Evolutionary conservation across 2,329 filamentous ascomycete genomes (phyloP), one percentile per base, ranked within the genome.

Genomic region (Aspergillus glaucus): DNA sequence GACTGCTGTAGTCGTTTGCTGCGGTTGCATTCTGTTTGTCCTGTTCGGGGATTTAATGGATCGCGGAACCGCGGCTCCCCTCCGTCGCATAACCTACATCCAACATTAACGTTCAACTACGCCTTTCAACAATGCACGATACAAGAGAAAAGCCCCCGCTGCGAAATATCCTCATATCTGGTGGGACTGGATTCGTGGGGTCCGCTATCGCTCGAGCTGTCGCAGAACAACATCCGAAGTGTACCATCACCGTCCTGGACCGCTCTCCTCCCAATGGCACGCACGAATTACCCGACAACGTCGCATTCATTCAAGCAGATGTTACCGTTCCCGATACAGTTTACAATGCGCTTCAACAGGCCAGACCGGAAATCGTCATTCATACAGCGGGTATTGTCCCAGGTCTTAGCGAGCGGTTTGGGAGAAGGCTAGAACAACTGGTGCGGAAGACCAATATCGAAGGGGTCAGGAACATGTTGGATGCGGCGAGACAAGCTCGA

Each of bases 351-450:
- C 70, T 82, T 44, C 45, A 61, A 10, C 55, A 66, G 46, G 64
- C 67, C 7, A 63, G 60, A 22, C 78, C 79, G 2, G 65, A 75
- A 48, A 63, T 78, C 8, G 72, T 82, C 7, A 65, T 82, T 9
- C 79, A 83, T 48, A 75, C 76, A 0, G 80, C 78, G 3, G 78
- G 69, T 6, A 61, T 72, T 30, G 76, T 64, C n/a, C 75, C 70
- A 45, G 54, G 47, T 32, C 54, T 70, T 30, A 58, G 60, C 37
- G 67, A 71, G 51, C 63, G 68, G 41, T 71, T 68, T 53, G 53
- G 57, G 15, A 60, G 70, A 46, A 58, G 58, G 41, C 46, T 69
- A 26, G 62, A 71, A 51, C 55, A 46, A n/a, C 61, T 63, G 17
- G 71, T 79, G 22, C 77, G 74, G 55, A 65, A 63, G 17, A 64